Evolutionary conservation across 208 protist species (phyloP).

Genomic region (Trypanosoma melophagium): DNA sequence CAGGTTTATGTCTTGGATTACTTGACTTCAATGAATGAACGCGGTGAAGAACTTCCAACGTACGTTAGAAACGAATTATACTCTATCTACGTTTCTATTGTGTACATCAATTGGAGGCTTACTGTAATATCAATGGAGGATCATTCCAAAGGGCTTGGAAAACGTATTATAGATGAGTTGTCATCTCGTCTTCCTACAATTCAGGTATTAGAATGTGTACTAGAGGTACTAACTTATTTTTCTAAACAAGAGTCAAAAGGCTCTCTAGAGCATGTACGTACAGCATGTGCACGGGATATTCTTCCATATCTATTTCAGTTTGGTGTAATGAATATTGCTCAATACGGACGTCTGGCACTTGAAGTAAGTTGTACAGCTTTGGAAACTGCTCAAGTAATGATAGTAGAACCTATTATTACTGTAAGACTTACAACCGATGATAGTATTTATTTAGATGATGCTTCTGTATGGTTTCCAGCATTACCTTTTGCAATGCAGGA

Average conservation of each 20-base stretch:
- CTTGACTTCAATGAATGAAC: slow-evolving; percentile 32
- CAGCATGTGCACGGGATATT: slow-evolving; percentile 47
- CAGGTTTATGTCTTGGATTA: slow-evolving; percentile 66
- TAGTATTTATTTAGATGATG: slow-evolving; percentile 53
- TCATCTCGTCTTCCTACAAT: slow-evolving; percentile 40
- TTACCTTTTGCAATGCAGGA: slow-evolving; percentile 46
- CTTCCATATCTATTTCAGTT: slow-evolving; percentile 72
- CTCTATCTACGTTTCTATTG: slow-evolving; percentile 64
- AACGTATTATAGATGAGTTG: slow-evolving; percentile 50
- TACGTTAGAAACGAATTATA: slow-evolving; percentile 72
- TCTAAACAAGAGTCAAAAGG: slow-evolving; percentile 47
- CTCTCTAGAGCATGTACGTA: slow-evolving; percentile 44
- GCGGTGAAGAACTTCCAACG: slow-evolving; percentile 47
- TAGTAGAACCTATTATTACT: slow-evolving; percentile 19
- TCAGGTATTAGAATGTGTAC: slow-evolving; percentile 72
- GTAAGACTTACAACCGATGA: slow-evolving; percentile 51
- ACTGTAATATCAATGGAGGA: slow-evolving; percentile 37
- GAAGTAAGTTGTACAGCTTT: slow-evolving; percentile 64
- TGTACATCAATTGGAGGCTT: slow-evolving; percentile 82
- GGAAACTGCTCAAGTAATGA: slow-evolving; percentile 37
- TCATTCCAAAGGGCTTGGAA: slow-evolving; percentile 18
- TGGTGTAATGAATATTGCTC: slow-evolving; percentile 31
- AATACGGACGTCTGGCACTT: slow-evolving; percentile 29
- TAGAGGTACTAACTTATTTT: slow-evolving; percentile 77
- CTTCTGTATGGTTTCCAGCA: slow-evolving; percentile 50